Base-by-base conservation (phyloP, 2,329 filamentous ascomycete species). In the Trichoderma sp. region DNA sequence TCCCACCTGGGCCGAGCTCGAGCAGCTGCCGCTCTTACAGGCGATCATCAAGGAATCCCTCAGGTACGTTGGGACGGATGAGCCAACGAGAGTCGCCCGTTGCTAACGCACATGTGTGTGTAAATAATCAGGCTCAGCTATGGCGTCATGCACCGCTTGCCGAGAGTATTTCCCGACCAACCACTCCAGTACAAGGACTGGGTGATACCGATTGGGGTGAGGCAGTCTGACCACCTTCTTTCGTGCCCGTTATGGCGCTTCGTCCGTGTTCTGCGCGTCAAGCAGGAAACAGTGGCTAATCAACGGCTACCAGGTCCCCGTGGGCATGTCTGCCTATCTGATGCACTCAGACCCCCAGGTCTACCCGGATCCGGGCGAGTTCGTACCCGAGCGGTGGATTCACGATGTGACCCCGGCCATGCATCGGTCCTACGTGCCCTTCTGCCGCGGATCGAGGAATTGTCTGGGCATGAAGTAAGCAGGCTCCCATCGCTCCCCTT, bases 61-160 rank as follows among this genome's bases (percentile, higher is more conserved):
- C 7, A 55, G 52, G 52, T 55, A 41, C 12, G 52, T 19, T 34
- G 30, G 17, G 19, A 24, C 30, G 34, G 24, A 24, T 15, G 39
- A 21, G 19, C 50, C 50, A 52, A 52, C 52, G 34, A 41, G 52
- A 21, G 24, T 10, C 34, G 30, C 10, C 39, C 34, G 52, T 24
- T 24, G 15, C 30, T 55, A 24, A 55, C 52, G 5, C 19, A 2
- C 19, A 41, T 19, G 17, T 39, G 34, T 52, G 28, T 30, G 50
- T 41, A 17, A 6, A 55, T 3, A 10, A 55, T 10, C 24, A 55
- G 52, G 19, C 52, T 55, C 52, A 55, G 52, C 52, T 55, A 55
- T 55, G 52, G 52, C 52, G 52, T 55, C 52, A 55, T 55, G 52
- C 52, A 55, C 39, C 52, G 52, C 34, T 41, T 55, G 52, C 52